Evolutionary conservation across 1,139 yeast genomes (phyloP), one percentile per base, ranked within the genome.

Genomic region (Suhomyces yuchorum): DNA sequence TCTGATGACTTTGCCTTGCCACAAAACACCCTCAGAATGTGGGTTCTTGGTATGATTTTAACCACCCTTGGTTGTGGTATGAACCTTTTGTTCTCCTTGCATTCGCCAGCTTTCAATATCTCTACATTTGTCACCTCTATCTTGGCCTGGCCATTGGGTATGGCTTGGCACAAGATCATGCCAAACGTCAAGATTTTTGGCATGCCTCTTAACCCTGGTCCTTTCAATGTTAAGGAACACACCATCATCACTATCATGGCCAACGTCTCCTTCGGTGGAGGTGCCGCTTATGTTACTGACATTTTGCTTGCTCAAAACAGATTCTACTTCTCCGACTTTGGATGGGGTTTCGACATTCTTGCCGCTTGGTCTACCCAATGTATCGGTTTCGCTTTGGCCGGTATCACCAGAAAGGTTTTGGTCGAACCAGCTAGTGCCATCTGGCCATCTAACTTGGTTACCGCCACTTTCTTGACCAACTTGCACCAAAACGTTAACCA

Each of bases 341-440:
- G 80, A 15, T 70, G 77, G 69, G 84, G 83, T 7, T 79, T 77
- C 49, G 73, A 71, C 51, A 64, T 84, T 34, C 65, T 82, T 46
- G 76, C 82, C 32, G 72, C 78, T 46, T 66, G 82, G 58, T 67
- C 82, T 22, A 78, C 86, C 30, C 87, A 84, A 63, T 70, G 83
- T 56, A 71, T 84, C 43, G 90, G 90, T 11, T 81, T 82, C 54
- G 82, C 86, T 14, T 64, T 83, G 47, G 87, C 87, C 35, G 91
- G 91, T 40, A 52, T 81, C 51, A 73, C 77, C 42, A 70, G 81
- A 58, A 72, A 80, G 56, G 72, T 82, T 23, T 70, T 84, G 55
- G 85, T 84, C 15, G 79, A 79, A 51, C 86, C 89, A 2, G 76
- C 85, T 4, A 70, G 81, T 8, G 81, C 84, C 67, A 76, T 84